Percentiles rank a stretch among this genome's conserved stretches.
Evolutionary conservation across 495 filamentous ascomycete genomes (phyloP).

Genomic region (Polyplosphaeria fusca): DNA sequence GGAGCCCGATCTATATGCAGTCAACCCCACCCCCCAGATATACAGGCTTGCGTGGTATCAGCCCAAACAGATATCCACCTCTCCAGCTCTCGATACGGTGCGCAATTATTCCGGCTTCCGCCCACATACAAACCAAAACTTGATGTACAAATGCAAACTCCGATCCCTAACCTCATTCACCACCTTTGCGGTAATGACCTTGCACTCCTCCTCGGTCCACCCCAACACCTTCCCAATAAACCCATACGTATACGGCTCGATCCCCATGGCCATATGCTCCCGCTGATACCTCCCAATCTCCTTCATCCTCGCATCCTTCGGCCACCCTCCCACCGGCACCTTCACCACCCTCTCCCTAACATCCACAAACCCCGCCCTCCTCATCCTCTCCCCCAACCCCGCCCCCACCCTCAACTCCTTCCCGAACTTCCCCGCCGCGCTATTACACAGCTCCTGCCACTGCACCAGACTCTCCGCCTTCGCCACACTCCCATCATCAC

Average conservation of each 20-base stretch:
- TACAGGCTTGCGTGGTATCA: too few species aligned
- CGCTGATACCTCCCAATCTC: constrained; percentile 30
- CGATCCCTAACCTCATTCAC: constrained; percentile 20
- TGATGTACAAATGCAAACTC: constrained; percentile 20
- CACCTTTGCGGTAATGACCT: constrained; percentile 24
- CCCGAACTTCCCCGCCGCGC: constrained; percentile 17
- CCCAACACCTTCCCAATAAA: constrained; percentile 28
- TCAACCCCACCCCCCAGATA: too few species aligned
- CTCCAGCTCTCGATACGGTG: too few species aligned
- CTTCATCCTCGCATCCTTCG: constrained; percentile 35
- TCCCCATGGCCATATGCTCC: constrained; percentile 21
- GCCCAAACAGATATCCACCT: too few species aligned
- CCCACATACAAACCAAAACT: constrained; percentile 21
- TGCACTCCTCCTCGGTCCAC: constrained; percentile 24
- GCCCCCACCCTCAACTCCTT: constrained; percentile 16
- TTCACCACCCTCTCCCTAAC: constrained; percentile 29
- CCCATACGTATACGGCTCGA: constrained; percentile 28
- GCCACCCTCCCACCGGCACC: constrained; percentile 35
- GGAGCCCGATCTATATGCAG: too few species aligned
- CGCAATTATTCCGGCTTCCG: constrained; percentile 13
- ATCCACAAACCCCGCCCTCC: constrained; percentile 33
- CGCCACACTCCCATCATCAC: constrained; percentile 31
- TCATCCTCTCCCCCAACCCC: constrained; percentile 22
- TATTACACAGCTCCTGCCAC: constrained; percentile 18
- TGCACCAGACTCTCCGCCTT: constrained; percentile 3